Evolutionary conservation across 176 grass and related monocot species (phyloP), one percentile per base, ranked within the genome.

Genomic region (Musa acuminata): DNA sequence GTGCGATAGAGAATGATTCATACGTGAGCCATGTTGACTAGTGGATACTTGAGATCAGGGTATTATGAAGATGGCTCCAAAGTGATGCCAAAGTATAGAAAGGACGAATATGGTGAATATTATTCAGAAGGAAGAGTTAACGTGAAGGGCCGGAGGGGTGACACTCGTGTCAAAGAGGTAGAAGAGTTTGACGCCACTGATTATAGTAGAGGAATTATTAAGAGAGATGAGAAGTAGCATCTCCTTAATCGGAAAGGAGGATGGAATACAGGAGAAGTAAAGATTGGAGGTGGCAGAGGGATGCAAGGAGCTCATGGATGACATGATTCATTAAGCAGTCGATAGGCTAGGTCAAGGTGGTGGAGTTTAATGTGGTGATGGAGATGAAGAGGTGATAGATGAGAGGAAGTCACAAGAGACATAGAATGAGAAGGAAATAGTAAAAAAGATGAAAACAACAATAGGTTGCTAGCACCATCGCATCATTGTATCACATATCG

Each of bases 11-110:
- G 11, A 77, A 67, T 51, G 91, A 69, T 67, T 90, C 83, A 63
- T 88, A 95, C 23, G 81, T 85, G 51, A 95, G 70, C 52, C 77
- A 75, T 1, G 74, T 86, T 83, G 85, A 90, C 48, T 25, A 52
- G 72, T 2, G 11, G 17, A 35, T 13, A 63, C 19, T 59, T 13
- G 1, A 13, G 9, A 9, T 3, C 16, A 3, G 7, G 43, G 1
- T 27, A 24, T 16, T 1, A 16, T 43, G n/a, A n/a, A n/a, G n/a
- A n/a, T n/a, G n/a, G 35, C 55, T 8, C 16, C 0, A 6, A 84
- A n/a, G 54, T 87, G 60, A 8, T 81, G 62, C 1, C 85, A n/a
- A 87, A 8, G 83, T 58, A 53, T 59, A 87, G 49, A 88, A 80
- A 1, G 68, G 57, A 22, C 50, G 79, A 78, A 29, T 68, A 11